Evolutionary conservation across 108 stramenopile genomes (phyloP).

Genomic region (Fragilaria radians): DNA sequence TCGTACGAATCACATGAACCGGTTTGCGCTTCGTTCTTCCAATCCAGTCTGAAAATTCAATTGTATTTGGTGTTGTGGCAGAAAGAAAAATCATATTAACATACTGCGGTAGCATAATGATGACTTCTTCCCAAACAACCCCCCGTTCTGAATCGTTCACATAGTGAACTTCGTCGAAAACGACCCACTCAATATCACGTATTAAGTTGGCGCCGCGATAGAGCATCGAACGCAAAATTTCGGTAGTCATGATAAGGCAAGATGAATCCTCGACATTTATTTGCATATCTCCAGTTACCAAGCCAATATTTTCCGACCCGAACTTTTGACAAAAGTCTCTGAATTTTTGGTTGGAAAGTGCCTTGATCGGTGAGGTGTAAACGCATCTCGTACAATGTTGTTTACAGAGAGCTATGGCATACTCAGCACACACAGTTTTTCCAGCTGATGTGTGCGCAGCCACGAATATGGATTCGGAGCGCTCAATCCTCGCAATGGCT

Average conservation of each 20-base stretch:
- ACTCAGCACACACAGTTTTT: constrained; percentile 92
- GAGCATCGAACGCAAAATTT: constrained; percentile 84
- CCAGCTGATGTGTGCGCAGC: constrained; percentile 94
- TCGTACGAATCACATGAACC: constrained; percentile 89
- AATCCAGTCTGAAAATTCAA: constrained; percentile 96
- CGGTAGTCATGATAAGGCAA: constrained; percentile 95
- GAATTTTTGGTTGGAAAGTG: constrained; percentile 93
- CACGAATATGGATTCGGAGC: constrained; percentile 83
- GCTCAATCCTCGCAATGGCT: constrained; percentile 76
- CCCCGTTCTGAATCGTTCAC: constrained; percentile 90
- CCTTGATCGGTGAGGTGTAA: constrained; percentile 94
- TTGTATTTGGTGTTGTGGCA: constrained; percentile 95
- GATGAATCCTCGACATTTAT: constrained; percentile 60
- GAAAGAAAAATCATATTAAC: constrained; percentile 92
- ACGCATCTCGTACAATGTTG: constrained; percentile 71
- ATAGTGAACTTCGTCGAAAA: constrained; percentile 90
- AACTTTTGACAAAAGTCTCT: constrained; percentile 81
- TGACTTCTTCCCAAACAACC: constrained; percentile 93
- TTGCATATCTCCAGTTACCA: constrained; percentile 88
- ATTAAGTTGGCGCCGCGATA: constrained; percentile 86
- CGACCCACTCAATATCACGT: constrained; percentile 56
- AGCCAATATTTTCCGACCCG: constrained; percentile 71
- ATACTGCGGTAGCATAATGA: constrained; percentile 93
- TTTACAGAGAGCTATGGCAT: constrained; percentile 80
- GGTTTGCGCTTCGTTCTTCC: constrained; percentile 80